These are phyloP conservation scores for Physcia stellaris DNA, from an alignment of 495 filamentous ascomycete genomes.

Conservation along the genomic window DNA sequence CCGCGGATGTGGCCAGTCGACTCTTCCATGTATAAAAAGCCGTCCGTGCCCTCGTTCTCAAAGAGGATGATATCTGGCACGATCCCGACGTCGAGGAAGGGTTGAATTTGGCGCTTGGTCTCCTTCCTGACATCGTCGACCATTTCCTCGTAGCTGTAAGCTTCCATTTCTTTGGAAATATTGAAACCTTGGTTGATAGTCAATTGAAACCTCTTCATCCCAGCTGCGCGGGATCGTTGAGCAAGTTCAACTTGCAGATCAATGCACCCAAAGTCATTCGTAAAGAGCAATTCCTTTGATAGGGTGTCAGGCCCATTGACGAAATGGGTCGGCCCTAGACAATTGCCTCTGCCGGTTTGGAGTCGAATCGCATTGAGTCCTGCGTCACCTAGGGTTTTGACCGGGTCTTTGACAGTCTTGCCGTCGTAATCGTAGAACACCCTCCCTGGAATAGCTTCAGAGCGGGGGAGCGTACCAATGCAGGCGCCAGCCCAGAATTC, in stretches of 20 bases:
- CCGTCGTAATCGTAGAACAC: slow-evolving; percentile 12
- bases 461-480: slow-evolving; percentile 10
- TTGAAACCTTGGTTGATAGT: slow-evolving; percentile 13
- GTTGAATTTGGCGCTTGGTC: slow-evolving; percentile 12
- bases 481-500: slow-evolving; percentile 9
- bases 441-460: slow-evolving; percentile 9
- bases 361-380: slow-evolving; percentile 11
- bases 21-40: slow-evolving; percentile 12
- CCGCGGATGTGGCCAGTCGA: slow-evolving; percentile 11
- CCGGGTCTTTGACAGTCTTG: slow-evolving; percentile 13
- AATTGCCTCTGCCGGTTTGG: slow-evolving; percentile 3
- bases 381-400: slow-evolving; percentile 12
- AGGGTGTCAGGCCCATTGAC: slow-evolving; percentile 2
- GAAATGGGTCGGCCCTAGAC: slow-evolving; percentile 6
- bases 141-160: slow-evolving; percentile 9
- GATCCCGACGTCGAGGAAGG: slow-evolving; percentile 9
- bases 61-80: slow-evolving; percentile 13
- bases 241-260: slow-evolving; percentile 12
- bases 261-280: slow-evolving; percentile 10
- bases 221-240: slow-evolving; percentile 6
- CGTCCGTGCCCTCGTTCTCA: slow-evolving; percentile 13
- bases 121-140: slow-evolving; percentile 7
- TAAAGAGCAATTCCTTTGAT: slow-evolving; percentile 7
- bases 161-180: slow-evolving; percentile 10
- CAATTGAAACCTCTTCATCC: slow-evolving; percentile 10